Evolutionary conservation across 768 basidiomycete genomes (phyloP).

Genomic region (Chlorophyllum brunneum): DNA sequence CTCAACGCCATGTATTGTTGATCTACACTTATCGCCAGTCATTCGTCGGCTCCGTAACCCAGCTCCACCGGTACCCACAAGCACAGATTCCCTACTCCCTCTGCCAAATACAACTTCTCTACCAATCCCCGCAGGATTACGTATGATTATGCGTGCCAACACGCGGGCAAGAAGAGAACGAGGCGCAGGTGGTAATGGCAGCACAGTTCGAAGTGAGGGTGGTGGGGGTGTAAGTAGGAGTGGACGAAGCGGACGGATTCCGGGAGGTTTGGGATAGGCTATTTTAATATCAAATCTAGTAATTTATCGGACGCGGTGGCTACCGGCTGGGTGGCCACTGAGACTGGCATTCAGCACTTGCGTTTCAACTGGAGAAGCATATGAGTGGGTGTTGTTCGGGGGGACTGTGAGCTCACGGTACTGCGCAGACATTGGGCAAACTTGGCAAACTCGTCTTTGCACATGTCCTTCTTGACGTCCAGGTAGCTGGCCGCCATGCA

Average conservation of each 20-base stretch:
- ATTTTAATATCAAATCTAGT: conserved; percentile 10
- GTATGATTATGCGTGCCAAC: conserved; percentile 46
- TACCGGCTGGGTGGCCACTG: not conserved
- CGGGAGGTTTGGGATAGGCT: conserved; percentile 25
- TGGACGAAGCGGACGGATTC: conserved; percentile 21
- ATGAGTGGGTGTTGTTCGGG: conserved; percentile 8
- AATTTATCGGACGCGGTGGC: no score
- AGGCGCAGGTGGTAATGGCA: not conserved
- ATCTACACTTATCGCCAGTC: conserved; percentile 54
- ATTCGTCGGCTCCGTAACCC: conserved; percentile 56
- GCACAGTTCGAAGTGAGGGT: conserved; percentile 11
- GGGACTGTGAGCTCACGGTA: conserved; percentile 49
- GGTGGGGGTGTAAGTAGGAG: conserved; percentile 4
- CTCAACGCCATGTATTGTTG: conserved; percentile 38
- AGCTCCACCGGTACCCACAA: conserved; percentile 29
- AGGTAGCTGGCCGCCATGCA: conserved; percentile 82
- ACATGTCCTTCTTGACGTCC: conserved; percentile 81
- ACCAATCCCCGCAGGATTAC: conserved; percentile 44
- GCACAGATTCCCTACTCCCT: conserved; percentile 39
- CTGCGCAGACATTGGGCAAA: conserved; percentile 81
- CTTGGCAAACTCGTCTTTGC: conserved; percentile 76
- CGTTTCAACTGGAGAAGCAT: conserved; percentile 28
- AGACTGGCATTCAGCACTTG: conserved; percentile 24
- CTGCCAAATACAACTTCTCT: conserved; percentile 59
- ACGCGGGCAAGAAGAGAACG: conserved; percentile 17